Evolutionary conservation across 352 stramenopile genomes (phyloP).

Genomic region (Phytophthora sansomeana): DNA sequence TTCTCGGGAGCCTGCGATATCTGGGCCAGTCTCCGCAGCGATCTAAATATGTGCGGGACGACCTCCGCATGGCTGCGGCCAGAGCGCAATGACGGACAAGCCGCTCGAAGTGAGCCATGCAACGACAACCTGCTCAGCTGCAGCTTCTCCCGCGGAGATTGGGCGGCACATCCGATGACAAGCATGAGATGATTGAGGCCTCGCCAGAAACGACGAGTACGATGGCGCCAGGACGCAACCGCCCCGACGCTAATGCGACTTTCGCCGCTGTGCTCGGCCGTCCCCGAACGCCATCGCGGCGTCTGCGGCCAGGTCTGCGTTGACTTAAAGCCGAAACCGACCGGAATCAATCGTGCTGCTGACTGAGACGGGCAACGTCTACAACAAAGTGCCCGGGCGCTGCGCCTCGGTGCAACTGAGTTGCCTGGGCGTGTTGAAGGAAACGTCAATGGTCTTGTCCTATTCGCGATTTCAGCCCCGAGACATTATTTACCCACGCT

Average conservation of each 20-base stretch:
- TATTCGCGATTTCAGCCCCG: not conserved
- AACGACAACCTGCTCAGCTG: not conserved
- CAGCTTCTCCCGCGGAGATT: not conserved
- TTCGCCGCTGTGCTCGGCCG: not conserved
- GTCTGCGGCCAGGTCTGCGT: not conserved
- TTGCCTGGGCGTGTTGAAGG: not conserved
- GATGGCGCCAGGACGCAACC: not conserved
- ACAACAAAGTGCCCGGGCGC: not conserved
- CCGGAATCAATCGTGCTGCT: not conserved
- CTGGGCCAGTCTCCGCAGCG: not conserved
- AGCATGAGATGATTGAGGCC: not conserved
- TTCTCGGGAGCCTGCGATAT: slow-evolving; percentile 3
- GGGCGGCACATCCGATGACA: not conserved
- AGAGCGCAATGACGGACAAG: too few relatives aligned
- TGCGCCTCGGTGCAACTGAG: not conserved
- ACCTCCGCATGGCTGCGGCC: not conserved
- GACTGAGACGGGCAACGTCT: not conserved
- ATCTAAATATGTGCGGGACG: not conserved
- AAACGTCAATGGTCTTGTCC: not conserved
- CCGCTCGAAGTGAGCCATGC: too few relatives aligned
- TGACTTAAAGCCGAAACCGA: slow-evolving; percentile 2
- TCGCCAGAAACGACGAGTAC: not conserved
- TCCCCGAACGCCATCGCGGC: not conserved
- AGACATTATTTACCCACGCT: not conserved
- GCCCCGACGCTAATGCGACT: not conserved